phyloP scores from a whole-genome alignment of 2,329 filamentous ascomycete genomes.

The Fusarium camptoceras region DNA sequence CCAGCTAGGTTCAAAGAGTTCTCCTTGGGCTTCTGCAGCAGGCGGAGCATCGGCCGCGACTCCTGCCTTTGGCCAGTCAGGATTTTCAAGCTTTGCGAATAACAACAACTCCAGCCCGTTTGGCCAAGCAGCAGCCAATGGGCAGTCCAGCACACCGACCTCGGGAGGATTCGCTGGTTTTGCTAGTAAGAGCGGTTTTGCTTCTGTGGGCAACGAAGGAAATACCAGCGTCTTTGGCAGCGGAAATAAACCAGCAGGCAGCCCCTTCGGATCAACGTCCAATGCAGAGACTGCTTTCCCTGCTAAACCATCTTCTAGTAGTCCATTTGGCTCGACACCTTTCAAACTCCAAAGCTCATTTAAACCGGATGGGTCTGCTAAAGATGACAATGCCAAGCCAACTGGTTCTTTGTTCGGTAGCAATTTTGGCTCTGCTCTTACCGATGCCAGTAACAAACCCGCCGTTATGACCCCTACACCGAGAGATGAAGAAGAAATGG shows the following conservation, averaged over 20 bases:
- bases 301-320: slow-evolving; percentile 46
- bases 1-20: slow-evolving; percentile 60
- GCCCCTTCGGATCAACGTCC: slow-evolving; percentile 46
- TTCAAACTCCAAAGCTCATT: slow-evolving; percentile 78
- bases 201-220: slow-evolving; percentile 56
- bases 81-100: slow-evolving; percentile 58
- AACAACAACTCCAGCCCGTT: slow-evolving; percentile 54
- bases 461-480: slow-evolving; percentile 49
- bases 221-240: slow-evolving; percentile 54
- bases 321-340: slow-evolving; percentile 61
- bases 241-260: slow-evolving; percentile 52
- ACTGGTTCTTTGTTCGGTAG: slow-evolving; percentile 67
- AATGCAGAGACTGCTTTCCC: slow-evolving; percentile 46
- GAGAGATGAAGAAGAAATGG: slow-evolving; percentile 68
- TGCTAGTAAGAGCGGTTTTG: slow-evolving; percentile 67
- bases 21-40: slow-evolving; percentile 62
- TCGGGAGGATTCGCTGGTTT: slow-evolving; percentile 66
- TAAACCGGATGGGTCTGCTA: slow-evolving; percentile 70
- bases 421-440: slow-evolving; percentile 70
- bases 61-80: slow-evolving; percentile 67
- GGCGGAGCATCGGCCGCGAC: slow-evolving; percentile 39
- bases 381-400: slow-evolving; percentile 68
- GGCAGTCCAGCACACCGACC: slow-evolving; percentile 48
- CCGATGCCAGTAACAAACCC: slow-evolving; percentile 57
- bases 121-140: slow-evolving; percentile 47